Percentiles rank a stretch among this genome's conserved stretches.
Evolutionary conservation across 352 stramenopile genomes (phyloP).

Genomic region (Pythium sp.): DNA sequence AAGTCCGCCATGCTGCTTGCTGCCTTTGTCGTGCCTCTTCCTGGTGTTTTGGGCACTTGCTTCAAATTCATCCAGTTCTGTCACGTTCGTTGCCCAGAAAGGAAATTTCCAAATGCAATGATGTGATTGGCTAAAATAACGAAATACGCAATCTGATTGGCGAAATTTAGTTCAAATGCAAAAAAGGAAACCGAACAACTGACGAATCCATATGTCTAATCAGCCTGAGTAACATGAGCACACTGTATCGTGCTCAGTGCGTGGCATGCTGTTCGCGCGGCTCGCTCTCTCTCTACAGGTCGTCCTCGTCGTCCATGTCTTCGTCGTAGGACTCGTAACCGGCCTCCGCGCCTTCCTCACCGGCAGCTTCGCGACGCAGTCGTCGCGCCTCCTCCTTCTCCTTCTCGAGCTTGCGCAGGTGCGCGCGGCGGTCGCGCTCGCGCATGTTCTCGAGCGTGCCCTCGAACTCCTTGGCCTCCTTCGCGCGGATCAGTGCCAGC

Average conservation of each 20-base stretch:
- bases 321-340: slow-evolving; percentile 29
- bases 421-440: slow-evolving; percentile 73
- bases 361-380: slow-evolving; percentile 24
- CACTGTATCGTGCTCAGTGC: background rate
- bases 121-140: slow-evolving; percentile 20
- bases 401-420: slow-evolving; percentile 56
- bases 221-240: background rate
- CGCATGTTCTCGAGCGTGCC: slow-evolving; percentile 59
- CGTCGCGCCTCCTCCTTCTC: slow-evolving; percentile 48
- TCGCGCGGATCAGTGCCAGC: slow-evolving; percentile 44
- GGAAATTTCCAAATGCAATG: background rate
- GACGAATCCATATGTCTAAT: background rate
- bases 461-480: slow-evolving; percentile 53
- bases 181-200: slow-evolving; percentile 8
- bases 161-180: slow-evolving; percentile 12
- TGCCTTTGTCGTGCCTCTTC: background rate
- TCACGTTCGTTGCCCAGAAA: background rate
- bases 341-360: slow-evolving; percentile 27
- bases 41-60: background rate
- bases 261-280: background rate
- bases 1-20: slow-evolving; percentile 25
- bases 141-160: slow-evolving; percentile 24
- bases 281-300: slow-evolving; percentile 14
- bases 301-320: slow-evolving; percentile 34
- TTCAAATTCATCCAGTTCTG: background rate